Base-by-base conservation (phyloP, 2,329 filamentous ascomycete species). In the Berkeleyomyces basicola region DNA sequence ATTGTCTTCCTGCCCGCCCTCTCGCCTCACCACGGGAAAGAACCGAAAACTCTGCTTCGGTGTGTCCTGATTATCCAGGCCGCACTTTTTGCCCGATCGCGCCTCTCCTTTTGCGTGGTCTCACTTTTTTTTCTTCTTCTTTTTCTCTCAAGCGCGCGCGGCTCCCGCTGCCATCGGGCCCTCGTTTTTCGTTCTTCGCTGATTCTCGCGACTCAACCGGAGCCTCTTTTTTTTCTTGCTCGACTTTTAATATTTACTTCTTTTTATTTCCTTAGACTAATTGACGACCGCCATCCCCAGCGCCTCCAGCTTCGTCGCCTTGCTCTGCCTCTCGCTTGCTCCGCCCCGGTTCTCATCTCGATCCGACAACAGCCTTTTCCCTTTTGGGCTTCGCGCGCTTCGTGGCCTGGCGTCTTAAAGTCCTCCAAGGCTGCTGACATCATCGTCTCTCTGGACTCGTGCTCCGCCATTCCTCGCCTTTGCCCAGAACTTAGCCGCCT, bases 221-320 rank as follows among this genome's bases (percentile, higher is more conserved):
- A 33, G 16, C 57, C 42, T 51, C 31, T 37, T 49, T 7, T 49
- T 46, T 44, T 3, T n/a, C 49, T 46, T 44, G 23, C 39, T 60
- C 11, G 39, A 31, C 37, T 49, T 60, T 33, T 49, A 47, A 46
- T 60, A 47, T 60, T 39, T 47, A 1, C 23, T 37, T 60, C 23
- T 58, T 58, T 60, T 60, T 61, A 46, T 60, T 39, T 60, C 16
- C 43, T 37, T 23, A 43, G 16, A 42, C 31, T 60, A 39, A 60
- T 60, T 49, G 42, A 59, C 16, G 36, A 46, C 16, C 33, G 31
- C 11, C 57, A 59, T 55, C 51, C 43, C 4, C 51, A 31, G 39
- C 23, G 39, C 23, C 23, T 23, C 23, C 23, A 59, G 43, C 31
- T 16, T 59, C 42, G 42, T 42, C 57, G 23, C 16, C 51, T n/a